These are phyloP conservation scores for Inga laurina DNA, from an alignment of 306 rosid species.

Conservation along the genomic window DNA sequence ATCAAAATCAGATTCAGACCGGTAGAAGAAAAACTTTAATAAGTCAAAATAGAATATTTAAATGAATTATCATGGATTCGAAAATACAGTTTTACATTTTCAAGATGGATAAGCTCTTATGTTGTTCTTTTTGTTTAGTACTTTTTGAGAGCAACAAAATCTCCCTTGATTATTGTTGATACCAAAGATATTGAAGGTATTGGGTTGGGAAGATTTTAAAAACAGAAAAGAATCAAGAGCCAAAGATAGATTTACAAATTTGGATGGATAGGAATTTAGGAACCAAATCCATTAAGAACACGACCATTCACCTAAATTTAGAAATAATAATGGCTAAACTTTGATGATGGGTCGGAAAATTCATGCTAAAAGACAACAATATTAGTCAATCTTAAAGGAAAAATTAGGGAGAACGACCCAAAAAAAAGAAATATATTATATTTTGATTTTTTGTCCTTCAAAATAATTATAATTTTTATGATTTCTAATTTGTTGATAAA, in stretches of 20 bases:
- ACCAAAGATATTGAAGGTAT: not conserved
- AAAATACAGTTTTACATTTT: too few species aligned
- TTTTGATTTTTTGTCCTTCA: too few species aligned
- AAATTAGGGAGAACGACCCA: too few species aligned
- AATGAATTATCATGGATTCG: too few species aligned
- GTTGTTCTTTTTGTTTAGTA: too few species aligned
- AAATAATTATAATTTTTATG: too few species aligned
- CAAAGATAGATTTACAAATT: not conserved
- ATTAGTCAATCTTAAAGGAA: not conserved
- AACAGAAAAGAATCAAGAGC: not conserved
- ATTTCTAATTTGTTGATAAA: too few species aligned
- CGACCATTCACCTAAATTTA: conserved; percentile 24
- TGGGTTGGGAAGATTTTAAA: not conserved
- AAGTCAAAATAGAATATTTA: too few species aligned
- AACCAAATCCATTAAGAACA: not conserved
- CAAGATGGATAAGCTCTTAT: too few species aligned
- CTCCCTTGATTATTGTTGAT: too few species aligned
- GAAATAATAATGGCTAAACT: conserved; percentile 41
- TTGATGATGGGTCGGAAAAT: conserved; percentile 37
- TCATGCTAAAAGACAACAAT: conserved; percentile 19
- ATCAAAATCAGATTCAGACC: rapidly evolving
- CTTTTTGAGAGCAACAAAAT: not conserved
- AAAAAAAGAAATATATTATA: too few species aligned
- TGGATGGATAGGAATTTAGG: not conserved
- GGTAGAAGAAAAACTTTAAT: too few species aligned